Base-by-base conservation (phyloP, 805 yeast species). In the Saturnispora zaruensis region DNA sequence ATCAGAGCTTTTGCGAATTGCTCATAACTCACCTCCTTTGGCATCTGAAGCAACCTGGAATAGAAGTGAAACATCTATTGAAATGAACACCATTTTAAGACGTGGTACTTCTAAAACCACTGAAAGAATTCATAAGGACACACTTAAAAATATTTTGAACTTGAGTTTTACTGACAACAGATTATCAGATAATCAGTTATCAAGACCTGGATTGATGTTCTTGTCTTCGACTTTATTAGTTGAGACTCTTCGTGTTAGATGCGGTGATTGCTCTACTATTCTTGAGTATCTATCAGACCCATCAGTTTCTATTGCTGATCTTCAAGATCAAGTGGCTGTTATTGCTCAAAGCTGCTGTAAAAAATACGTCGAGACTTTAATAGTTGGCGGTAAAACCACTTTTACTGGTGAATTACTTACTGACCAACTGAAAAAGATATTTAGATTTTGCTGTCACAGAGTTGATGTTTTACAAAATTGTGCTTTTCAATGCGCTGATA, bases 11-110 rank as follows among this genome's bases (percentile, higher is more conserved):
- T 72, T 76, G 57, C 70, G 81, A 48, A 84, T 93, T 56, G 98
- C 99, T 1, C 78, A 84, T 62, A 85, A 77, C 60, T 77, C 97
- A 5, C 96, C 96, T 2, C 88, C 96, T 2, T 72, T 89, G 46
- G 95, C 95, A 0, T 82, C 93, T 2, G 95, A 86, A 58, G 70
- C 75, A 16, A 81, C 90, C 3, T 79, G 89, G 67, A 81, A 84
- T 61, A 81, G 89, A 60, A 83, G 91, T 11, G 99, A 93, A 63
- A 87, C 95, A 18, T 87, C 96, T 2, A 74, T 93, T 54, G 97
- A 93, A 59, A 75, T 93, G 71, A 93, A 93, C 62, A 84, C 96
- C 1, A 88, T 93, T 26, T 73, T 93, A 48, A 78, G 95, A 61
- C 76, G 98, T 53, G 96, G 96, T 13, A 82, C 96, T 0, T 86